These are phyloP conservation scores for Chlorella sp. DNA, from an alignment of 139 green algal species.

Conservation along the genomic window DNA sequence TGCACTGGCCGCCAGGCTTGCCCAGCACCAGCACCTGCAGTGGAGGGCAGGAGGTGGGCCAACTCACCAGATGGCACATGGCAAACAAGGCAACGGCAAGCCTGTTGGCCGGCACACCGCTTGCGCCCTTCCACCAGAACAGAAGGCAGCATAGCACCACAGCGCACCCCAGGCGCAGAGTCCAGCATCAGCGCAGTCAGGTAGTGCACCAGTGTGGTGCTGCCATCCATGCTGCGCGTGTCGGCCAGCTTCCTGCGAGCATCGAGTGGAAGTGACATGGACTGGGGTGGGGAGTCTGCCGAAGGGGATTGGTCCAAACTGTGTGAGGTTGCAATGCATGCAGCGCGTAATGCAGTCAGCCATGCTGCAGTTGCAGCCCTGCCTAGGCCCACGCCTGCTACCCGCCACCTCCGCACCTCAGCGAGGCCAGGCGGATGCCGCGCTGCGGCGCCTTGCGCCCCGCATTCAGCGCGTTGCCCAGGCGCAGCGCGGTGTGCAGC, in stretches of 20 bases:
- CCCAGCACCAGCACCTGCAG: constrained; percentile 23
- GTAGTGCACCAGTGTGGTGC: constrained; percentile 36
- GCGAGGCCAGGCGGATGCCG: constrained; percentile 25
- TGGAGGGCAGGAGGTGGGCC: not conserved
- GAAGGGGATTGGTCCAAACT: not conserved
- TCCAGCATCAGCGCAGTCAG: constrained; percentile 15
- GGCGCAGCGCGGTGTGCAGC: constrained; percentile 31
- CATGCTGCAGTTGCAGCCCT: not conserved
- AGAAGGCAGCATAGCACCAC: not conserved
- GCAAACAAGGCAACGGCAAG: not conserved
- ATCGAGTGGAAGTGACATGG: no score
- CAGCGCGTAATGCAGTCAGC: no score
- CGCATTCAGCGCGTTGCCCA: constrained; percentile 34
- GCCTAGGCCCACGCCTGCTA: not conserved
- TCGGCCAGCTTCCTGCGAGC: constrained; percentile 27
- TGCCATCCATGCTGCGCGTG: constrained; percentile 21
- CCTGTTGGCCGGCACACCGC: not conserved
- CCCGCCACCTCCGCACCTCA: not conserved
- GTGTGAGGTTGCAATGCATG: no score
- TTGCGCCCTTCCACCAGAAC: not conserved
- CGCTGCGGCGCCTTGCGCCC: constrained; percentile 25
- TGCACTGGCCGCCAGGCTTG: constrained; percentile 26
- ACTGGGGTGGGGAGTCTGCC: no score
- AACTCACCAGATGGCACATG: not conserved
- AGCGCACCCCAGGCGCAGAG: constrained; percentile 2